These are phyloP conservation scores for Cunninghamia lanceolata DNA, from an alignment of 75 land plant genomes.

Conservation along the genomic window DNA sequence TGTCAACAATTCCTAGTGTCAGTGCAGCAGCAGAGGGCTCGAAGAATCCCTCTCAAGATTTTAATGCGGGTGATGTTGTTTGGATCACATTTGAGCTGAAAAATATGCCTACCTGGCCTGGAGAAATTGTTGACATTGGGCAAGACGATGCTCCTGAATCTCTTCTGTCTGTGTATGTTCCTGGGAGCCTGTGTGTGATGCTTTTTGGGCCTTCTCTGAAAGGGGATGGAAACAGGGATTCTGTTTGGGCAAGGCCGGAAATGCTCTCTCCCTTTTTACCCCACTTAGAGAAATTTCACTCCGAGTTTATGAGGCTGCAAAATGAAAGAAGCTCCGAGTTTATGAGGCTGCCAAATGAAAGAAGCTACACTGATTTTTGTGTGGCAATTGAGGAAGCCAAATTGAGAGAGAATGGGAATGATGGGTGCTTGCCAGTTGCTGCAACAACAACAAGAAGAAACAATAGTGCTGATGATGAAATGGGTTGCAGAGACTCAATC, in stretches of 20 bases:
- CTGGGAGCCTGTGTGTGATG: conserved; percentile 86
- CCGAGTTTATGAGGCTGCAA: background rate
- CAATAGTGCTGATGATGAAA: background rate
- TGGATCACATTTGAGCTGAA: conserved; percentile 83
- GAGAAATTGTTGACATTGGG: conserved; percentile 63
- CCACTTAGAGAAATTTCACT: conserved; percentile 64
- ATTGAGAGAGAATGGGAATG: conserved; percentile 43
- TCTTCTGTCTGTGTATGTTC: conserved; percentile 45
- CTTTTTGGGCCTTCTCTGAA: conserved; percentile 67
- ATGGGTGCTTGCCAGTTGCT: background rate
- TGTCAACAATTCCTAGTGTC: background rate
- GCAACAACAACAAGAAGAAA: background rate
- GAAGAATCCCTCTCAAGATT: conserved; percentile 43
- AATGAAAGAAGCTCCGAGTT: conserved; percentile 35
- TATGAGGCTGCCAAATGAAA: background rate
- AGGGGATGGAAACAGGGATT: conserved; percentile 75
- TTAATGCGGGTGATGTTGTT: conserved; percentile 75
- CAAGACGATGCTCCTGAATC: conserved; percentile 58
- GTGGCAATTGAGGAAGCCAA: conserved; percentile 78
- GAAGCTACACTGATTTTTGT: conserved; percentile 65
- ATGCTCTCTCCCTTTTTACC: conserved; percentile 78
- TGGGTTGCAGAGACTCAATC: background rate
- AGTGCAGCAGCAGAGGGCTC: background rate
- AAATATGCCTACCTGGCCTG: conserved; percentile 82
- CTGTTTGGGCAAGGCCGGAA: conserved; percentile 79